Percentiles rank a stretch among this genome's conserved stretches.
Conservation (phyloP, 1,284 basidiomycete genomes). For the Grifola frondosa region DNA sequence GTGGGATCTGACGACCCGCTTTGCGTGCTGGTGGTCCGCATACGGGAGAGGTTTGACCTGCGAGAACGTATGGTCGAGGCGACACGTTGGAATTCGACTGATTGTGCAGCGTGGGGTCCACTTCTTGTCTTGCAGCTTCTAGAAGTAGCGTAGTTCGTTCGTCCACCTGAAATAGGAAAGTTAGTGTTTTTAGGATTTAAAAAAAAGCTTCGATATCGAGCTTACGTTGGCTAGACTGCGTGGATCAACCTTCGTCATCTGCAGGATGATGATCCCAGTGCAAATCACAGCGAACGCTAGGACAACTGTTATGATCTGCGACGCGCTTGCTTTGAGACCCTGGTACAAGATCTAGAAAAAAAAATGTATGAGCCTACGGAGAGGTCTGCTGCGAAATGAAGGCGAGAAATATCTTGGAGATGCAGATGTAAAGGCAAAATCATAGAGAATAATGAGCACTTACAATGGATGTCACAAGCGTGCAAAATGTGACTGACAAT, state of each 20-base stretch:
- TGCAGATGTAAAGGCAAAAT: no score
- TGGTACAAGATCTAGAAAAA: constrained; percentile 52
- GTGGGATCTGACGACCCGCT: constrained; percentile 2
- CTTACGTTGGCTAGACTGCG: constrained; percentile 37
- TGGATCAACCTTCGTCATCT: constrained; percentile 65
- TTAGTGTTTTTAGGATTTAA: neutral
- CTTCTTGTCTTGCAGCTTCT: constrained; percentile 30
- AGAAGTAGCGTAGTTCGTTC: constrained; percentile 28
- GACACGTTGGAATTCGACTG: constrained; percentile 20
- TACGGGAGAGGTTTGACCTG: constrained; percentile 17
- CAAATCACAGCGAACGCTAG: constrained; percentile 57
- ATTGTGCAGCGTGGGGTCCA: constrained; percentile 23
- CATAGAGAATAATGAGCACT: constrained; percentile 6
- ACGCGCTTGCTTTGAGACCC: constrained; percentile 56
- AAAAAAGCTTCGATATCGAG: neutral
- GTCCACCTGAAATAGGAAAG: constrained; percentile 21
- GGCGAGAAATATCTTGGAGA: no score
- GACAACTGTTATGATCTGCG: constrained; percentile 60
- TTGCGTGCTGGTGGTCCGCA: constrained; percentile 7
- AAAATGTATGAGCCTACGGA: no score
- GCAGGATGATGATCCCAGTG: constrained; percentile 61
- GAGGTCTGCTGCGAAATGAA: no score
- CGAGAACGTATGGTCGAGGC: constrained; percentile 26
- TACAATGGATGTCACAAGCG: constrained; percentile 49
- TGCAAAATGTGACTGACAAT: constrained; percentile 54